A percentile compares a stretch with the other conserved stretches of the same genome.
Conservation (phyloP, 2,329 filamentous ascomycete species). For the Calonectria pseudoreteaudii region DNA sequence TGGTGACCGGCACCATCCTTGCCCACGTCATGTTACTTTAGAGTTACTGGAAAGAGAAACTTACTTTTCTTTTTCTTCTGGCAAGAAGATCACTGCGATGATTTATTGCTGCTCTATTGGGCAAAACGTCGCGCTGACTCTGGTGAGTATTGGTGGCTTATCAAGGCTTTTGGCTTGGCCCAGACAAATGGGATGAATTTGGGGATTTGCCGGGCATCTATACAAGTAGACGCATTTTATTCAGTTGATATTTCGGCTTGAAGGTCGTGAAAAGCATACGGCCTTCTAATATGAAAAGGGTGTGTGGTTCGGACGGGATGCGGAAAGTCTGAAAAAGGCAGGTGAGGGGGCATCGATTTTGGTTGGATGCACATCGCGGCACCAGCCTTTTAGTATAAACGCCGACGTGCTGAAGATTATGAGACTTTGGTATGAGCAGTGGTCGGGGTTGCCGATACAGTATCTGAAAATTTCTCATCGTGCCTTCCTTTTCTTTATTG, state of each 20-base stretch:
- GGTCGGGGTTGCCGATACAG: too few species aligned
- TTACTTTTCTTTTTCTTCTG: too few species aligned
- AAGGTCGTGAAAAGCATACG: not conserved
- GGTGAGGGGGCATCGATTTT: not conserved
- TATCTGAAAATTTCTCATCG: too few species aligned
- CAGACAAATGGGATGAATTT: too few species aligned
- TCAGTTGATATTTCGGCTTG: not conserved
- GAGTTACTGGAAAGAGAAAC: slow-evolving; percentile 20
- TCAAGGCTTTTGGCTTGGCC: not conserved
- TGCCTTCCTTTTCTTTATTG: not conserved
- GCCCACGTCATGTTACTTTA: slow-evolving; percentile 18
- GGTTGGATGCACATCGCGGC: not conserved
- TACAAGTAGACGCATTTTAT: not conserved
- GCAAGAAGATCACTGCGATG: not conserved
- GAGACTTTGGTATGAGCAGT: not conserved
- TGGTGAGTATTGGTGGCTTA: not conserved
- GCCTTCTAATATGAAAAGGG: not conserved
- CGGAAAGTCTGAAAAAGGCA: not conserved
- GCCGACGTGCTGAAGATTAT: not conserved
- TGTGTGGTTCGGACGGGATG: not conserved
- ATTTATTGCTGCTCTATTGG: not conserved
- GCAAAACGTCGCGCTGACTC: not conserved
- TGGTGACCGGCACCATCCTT: slow-evolving; percentile 20
- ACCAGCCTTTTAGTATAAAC: not conserved
- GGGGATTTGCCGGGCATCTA: not conserved